Percentiles rank a stretch among this genome's conserved stretches.
These are phyloP conservation scores for Hygrocybe punicea DNA, from an alignment of 768 basidiomycete genomes.

Conservation along the genomic window DNA sequence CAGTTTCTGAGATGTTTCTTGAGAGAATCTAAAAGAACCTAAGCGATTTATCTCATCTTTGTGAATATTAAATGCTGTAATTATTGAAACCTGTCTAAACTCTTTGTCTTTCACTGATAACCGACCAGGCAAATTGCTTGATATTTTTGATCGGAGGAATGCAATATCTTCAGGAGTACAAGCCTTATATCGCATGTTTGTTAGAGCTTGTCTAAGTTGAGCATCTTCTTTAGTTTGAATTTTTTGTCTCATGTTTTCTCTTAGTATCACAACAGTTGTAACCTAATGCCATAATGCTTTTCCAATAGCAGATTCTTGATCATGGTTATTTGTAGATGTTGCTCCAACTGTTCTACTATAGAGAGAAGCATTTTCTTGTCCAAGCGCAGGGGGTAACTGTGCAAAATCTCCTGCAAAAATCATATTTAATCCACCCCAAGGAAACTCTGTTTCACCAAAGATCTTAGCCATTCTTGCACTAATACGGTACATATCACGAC, in stretches of 20 bases:
- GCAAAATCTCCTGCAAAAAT: slow-evolving; percentile 43
- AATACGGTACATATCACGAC: slow-evolving; percentile 31
- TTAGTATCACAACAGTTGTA: slow-evolving; percentile 30
- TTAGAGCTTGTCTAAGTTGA: slow-evolving; percentile 16
- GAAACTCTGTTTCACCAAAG: slow-evolving; percentile 9
- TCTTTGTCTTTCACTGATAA: slow-evolving; percentile 9
- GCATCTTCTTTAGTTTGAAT: slow-evolving; percentile 12
- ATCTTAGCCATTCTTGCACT: slow-evolving; percentile 23
- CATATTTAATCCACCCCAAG: slow-evolving; percentile 38
- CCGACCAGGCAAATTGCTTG: slow-evolving; percentile 10
- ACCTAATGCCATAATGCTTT: slow-evolving; percentile 33
- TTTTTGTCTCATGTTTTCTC: slow-evolving; percentile 33
- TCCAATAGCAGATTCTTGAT: slow-evolving; percentile 21
- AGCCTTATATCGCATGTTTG: slow-evolving; percentile 30
- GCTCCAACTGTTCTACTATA: slow-evolving; percentile 12
- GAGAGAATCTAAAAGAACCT: slow-evolving; percentile 31
- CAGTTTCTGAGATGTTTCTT: slow-evolving; percentile 25
- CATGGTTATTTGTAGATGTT: not conserved
- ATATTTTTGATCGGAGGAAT: slow-evolving; percentile 29
- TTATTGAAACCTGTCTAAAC: slow-evolving; percentile 38
- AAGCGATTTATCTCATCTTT: slow-evolving; percentile 38
- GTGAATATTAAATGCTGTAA: slow-evolving; percentile 36
- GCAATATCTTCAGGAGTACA: slow-evolving; percentile 39
- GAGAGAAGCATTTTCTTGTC: slow-evolving; percentile 13
- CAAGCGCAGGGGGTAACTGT: slow-evolving; percentile 19